phyloP scores from a whole-genome alignment of 495 filamentous ascomycete species.

The Penicillium paradoxum region DNA sequence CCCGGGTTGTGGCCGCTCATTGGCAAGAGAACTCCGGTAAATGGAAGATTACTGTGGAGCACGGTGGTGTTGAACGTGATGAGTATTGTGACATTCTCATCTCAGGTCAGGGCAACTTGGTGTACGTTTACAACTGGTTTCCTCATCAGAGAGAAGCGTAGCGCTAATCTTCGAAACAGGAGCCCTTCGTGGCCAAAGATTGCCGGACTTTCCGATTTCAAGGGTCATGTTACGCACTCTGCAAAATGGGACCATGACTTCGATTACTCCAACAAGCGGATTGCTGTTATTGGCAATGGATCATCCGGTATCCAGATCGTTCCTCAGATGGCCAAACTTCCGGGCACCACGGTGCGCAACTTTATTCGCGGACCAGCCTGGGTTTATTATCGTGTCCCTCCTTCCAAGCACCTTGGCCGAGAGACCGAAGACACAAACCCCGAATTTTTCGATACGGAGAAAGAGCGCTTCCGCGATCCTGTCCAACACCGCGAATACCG shows the following conservation, averaged over 20 bases:
- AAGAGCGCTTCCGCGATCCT: not conserved
- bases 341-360: conserved; percentile 20
- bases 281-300: conserved; percentile 50
- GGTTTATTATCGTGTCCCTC: conserved; percentile 23
- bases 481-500: conserved; percentile 16
- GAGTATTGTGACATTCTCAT: conserved; percentile 48
- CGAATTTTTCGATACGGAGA: conserved; percentile 27
- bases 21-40: conserved; percentile 46
- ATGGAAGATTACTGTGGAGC: conserved; percentile 25
- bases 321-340: conserved; percentile 40
- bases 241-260: conserved; percentile 44
- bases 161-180: conserved; percentile 6
- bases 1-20: conserved; percentile 37
- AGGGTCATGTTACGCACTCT: conserved; percentile 47
- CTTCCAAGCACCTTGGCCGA: conserved; percentile 24
- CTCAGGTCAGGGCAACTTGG: conserved; percentile 23
- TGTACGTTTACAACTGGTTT: conserved; percentile 8
- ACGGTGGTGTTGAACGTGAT: conserved; percentile 14
- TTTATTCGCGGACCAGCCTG: conserved; percentile 28
- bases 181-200: conserved; percentile 48
- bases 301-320: conserved; percentile 50
- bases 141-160: not conserved
- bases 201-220: conserved; percentile 41
- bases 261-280: conserved; percentile 42
- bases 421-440: conserved; percentile 24